Evolutionary conservation across 192 early-diverging fungal species (phyloP), one percentile per base, ranked within the genome.

Genomic region (Backusella luteola): DNA sequence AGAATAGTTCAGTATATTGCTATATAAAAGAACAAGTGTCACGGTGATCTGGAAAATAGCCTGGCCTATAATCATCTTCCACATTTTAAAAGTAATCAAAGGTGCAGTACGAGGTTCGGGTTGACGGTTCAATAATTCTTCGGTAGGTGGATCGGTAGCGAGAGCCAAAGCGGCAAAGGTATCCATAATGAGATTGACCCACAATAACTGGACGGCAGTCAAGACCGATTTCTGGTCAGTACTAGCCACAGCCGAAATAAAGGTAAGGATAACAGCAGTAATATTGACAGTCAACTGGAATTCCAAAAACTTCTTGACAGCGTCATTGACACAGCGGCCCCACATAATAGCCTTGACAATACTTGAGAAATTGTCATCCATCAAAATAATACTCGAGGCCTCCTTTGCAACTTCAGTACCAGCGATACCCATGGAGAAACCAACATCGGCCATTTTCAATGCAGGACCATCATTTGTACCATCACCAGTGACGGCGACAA

Each of bases 101-200:
- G 95, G 89, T 41, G 94, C 93, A 34, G 83, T 86, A 38, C 90
- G 87, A 69, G 91, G 86, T 74, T 97, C 92, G 14, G 98, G 97
- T n/a, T 90, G 87, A 68, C 97, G 90, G 44, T 96, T 85, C 49
- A 99, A 86, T 34, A 99, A 79, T 23, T 92, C 92, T 1, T 76
- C 77, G 2, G 91, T 93, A 1, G 98, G 97, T 69, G 93, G 91
- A 76, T 99, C 98, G 19, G 98, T 98, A 3, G 98, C 97, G 42
- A 98, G 89, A 2, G 97, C 98, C 34, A 99, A 90, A 23, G 98
- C 96, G 0, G 98, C 98, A 79, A 99, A 89, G 0, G 96, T 96
- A 87, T 99, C 97, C 98, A 99, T 99, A 56, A 99, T 98, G 76
- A 99, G 84, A 85, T 99, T 99, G 69, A 99, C 94, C 97, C 97